A percentile compares a stretch with the other conserved stretches of the same genome.
Conservation (phyloP, 768 basidiomycete species). For the Pisolithus microcarpus region DNA sequence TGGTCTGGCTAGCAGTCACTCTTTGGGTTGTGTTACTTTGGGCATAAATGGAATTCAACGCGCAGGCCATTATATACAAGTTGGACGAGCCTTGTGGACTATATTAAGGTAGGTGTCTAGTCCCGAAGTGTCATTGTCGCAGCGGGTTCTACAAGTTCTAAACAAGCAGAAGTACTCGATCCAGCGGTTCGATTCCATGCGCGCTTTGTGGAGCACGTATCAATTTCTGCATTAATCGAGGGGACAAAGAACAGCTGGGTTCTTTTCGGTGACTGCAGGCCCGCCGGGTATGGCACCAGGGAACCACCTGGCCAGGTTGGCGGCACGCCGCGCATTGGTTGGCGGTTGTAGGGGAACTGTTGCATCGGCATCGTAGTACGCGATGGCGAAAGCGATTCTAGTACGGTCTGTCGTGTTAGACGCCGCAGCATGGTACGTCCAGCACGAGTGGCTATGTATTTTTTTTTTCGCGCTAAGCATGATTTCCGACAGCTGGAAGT, state of each 20-base stretch:
- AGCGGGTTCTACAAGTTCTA: too few relatives aligned
- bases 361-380: slow-evolving; percentile 1
- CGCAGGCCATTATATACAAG: too few relatives aligned
- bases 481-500: neutral
- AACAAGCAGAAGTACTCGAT: neutral
- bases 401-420: slow-evolving; percentile 1
- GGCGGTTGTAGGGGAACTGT: slow-evolving; percentile 1
- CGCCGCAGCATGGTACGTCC: slow-evolving; percentile 5
- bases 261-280: slow-evolving; percentile 2
- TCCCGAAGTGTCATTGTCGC: too few relatives aligned
- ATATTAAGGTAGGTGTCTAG: too few relatives aligned
- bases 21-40: too few relatives aligned
- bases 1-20: too few relatives aligned
- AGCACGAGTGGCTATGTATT: slow-evolving; percentile 3
- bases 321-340: slow-evolving; percentile 1
- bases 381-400: slow-evolving; percentile 1
- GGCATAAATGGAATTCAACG: too few relatives aligned
- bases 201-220: neutral
- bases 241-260: neutral
- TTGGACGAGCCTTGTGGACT: too few relatives aligned
- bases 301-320: slow-evolving; percentile 7
- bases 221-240: neutral
- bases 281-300: slow-evolving; percentile 1
- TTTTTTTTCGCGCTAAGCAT: neutral
- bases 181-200: neutral